Evolutionary conservation across 768 basidiomycete genomes (phyloP).

Genomic region (Kwoniella sp.): DNA sequence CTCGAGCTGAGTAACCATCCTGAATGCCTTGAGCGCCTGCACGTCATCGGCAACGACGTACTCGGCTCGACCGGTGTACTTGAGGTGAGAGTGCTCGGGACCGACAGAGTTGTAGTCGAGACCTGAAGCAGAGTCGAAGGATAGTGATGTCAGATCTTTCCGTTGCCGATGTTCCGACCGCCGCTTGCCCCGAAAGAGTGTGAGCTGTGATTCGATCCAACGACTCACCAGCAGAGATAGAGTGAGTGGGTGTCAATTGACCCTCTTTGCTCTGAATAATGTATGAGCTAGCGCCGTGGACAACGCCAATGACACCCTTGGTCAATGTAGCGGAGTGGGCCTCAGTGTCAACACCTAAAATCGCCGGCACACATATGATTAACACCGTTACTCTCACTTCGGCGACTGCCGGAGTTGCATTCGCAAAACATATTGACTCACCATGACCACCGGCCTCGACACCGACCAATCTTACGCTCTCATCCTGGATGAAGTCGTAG

Average conservation of each 20-base stretch:
- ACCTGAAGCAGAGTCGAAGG: slow-evolving; percentile 12
- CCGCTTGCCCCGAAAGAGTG: no score
- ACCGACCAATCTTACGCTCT: slow-evolving; percentile 80
- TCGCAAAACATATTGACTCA: slow-evolving; percentile 46
- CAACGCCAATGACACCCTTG: slow-evolving; percentile 86
- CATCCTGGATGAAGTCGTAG: slow-evolving; percentile 91
- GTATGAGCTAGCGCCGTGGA: slow-evolving; percentile 92
- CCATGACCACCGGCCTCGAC: slow-evolving; percentile 99
- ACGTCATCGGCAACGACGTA: slow-evolving; percentile 93
- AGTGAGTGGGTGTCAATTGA: slow-evolving; percentile 96
- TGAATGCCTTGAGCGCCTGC: slow-evolving; percentile 87
- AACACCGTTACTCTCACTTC: background rate
- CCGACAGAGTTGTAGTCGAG: slow-evolving; percentile 68
- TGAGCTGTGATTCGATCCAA: no score
- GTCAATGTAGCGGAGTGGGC: slow-evolving; percentile 91
- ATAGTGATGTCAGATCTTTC: background rate
- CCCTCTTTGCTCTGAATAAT: slow-evolving; percentile 84
- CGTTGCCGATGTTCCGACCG: no score
- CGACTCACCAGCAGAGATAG: slow-evolving; percentile 70
- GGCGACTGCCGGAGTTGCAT: no score
- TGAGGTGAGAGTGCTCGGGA: slow-evolving; percentile 96
- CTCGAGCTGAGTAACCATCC: slow-evolving; percentile 85
- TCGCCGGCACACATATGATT: background rate
- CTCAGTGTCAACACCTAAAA: slow-evolving; percentile 74
- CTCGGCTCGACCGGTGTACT: slow-evolving; percentile 89